phyloP scores from a whole-genome alignment of 78 protist species.

The Dictyostelium citrinum region DNA sequence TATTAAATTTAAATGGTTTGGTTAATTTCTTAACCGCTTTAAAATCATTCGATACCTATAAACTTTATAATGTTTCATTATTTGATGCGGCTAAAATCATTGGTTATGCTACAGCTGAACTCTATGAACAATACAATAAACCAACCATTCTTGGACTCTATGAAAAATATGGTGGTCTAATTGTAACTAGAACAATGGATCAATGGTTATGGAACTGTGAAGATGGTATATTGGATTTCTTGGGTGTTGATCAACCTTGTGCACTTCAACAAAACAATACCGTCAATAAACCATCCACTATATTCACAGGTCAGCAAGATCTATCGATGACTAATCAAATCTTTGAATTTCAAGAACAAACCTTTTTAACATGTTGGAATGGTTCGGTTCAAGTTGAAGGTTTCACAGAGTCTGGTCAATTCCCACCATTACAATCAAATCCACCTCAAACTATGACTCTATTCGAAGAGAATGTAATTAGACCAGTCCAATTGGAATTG shows the following conservation, averaged over 20 bases:
- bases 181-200: conserved; percentile 12
- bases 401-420: conserved; percentile 56
- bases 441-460: not conserved
- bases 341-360: conserved; percentile 3
- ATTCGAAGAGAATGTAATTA: conserved; percentile 44
- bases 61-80: not conserved
- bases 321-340: not conserved
- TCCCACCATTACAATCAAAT: not conserved
- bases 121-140: not conserved
- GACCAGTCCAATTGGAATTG: conserved; percentile 13
- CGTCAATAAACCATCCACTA: not conserved
- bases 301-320: conserved; percentile 30
- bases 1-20: not conserved
- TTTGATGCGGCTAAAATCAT: not conserved
- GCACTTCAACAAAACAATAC: conserved; percentile 36
- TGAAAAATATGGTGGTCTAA: not conserved
- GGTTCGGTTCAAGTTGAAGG: not conserved
- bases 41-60: not conserved
- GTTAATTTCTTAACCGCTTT: not conserved
- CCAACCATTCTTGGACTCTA: not conserved
- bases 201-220: conserved; percentile 59
- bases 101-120: not conserved
- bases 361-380: not conserved
- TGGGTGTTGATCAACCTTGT: conserved; percentile 6
- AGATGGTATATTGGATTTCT: conserved; percentile 10